Conservation (phyloP, 352 stramenopile genomes). For the Phytophthora citricola region DNA sequence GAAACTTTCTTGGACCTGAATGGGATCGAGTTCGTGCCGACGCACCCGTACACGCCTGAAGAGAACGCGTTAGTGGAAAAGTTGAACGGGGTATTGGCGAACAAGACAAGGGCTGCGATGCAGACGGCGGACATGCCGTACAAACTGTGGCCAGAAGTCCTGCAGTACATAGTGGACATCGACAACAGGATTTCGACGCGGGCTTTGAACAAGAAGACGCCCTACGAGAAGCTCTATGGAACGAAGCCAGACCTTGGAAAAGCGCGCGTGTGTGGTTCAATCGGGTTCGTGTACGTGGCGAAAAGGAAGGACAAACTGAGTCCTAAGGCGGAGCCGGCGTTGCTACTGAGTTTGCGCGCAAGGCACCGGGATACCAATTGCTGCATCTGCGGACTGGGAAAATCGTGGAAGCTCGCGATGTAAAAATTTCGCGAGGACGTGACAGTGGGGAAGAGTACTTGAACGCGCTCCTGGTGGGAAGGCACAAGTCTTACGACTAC, state of each 20-base stretch:
- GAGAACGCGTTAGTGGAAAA: background rate
- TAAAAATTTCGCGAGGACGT: background rate
- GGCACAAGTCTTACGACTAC: background rate
- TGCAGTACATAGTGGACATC: too few relatives aligned
- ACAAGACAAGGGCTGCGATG: background rate
- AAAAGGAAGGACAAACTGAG: background rate
- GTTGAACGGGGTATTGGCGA: background rate
- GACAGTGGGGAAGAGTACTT: too few relatives aligned
- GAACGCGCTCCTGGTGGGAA: background rate
- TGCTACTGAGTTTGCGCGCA: background rate
- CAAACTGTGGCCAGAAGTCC: background rate
- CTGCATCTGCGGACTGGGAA: background rate
- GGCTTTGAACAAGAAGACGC: too few relatives aligned
- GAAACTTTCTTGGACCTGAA: background rate
- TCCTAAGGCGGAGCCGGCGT: background rate
- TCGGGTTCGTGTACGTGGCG: background rate
- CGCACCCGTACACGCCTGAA: background rate
- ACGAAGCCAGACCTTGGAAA: background rate
- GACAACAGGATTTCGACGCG: too few relatives aligned
- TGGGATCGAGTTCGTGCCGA: background rate
- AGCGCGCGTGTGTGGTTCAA: background rate
- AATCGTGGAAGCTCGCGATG: background rate
- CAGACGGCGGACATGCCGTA: background rate
- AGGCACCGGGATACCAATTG: background rate
- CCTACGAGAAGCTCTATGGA: too few relatives aligned